A percentile compares a stretch with the other conserved stretches of the same genome.
phyloP scores from a whole-genome alignment of 495 filamentous ascomycete species.

The Alectoria sarmentosa region DNA sequence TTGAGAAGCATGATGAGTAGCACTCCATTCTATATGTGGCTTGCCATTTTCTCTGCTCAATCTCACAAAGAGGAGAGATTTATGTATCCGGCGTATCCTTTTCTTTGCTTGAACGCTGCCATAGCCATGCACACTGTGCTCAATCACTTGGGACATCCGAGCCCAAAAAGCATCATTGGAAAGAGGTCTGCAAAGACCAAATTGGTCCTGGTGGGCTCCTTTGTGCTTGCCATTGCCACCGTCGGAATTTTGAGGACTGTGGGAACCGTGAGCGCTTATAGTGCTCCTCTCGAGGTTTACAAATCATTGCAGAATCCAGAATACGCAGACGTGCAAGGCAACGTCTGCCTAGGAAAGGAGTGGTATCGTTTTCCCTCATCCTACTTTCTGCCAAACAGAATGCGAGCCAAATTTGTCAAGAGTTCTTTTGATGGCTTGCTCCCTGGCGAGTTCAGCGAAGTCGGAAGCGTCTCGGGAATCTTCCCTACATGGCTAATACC shows the following conservation, averaged over 20 bases:
- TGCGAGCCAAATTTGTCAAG: conserved; percentile 79
- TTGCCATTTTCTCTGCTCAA: conserved; percentile 82
- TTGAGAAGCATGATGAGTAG: conserved; percentile 70
- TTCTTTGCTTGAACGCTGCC: conserved; percentile 88
- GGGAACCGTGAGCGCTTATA: conserved; percentile 81
- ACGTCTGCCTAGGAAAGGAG: conserved; percentile 88
- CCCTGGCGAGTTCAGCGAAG: conserved; percentile 83
- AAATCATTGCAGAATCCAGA: conserved; percentile 43
- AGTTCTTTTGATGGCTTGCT: conserved; percentile 85
- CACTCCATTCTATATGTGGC: conserved; percentile 89
- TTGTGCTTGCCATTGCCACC: conserved; percentile 51
- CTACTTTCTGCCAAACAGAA: conserved; percentile 74
- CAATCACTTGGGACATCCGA: conserved; percentile 58
- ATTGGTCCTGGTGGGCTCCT: conserved; percentile 48
- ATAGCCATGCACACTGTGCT: conserved; percentile 73
- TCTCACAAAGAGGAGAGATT: conserved; percentile 98
- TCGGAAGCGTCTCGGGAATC: conserved; percentile 49
- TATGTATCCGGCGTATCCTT: conserved; percentile 96
- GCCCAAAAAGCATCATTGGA: conserved; percentile 56
- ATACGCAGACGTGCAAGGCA: conserved; percentile 49
- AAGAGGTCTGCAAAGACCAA: conserved; percentile 67
- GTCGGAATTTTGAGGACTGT: conserved; percentile 63
- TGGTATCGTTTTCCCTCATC: conserved; percentile 98
- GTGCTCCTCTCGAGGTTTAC: conserved; percentile 76
- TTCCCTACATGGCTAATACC: conserved; percentile 73